These are phyloP conservation scores for Sordariomycetes sp. DNA, from an alignment of 2,329 filamentous ascomycete species.

Conservation along the genomic window DNA sequence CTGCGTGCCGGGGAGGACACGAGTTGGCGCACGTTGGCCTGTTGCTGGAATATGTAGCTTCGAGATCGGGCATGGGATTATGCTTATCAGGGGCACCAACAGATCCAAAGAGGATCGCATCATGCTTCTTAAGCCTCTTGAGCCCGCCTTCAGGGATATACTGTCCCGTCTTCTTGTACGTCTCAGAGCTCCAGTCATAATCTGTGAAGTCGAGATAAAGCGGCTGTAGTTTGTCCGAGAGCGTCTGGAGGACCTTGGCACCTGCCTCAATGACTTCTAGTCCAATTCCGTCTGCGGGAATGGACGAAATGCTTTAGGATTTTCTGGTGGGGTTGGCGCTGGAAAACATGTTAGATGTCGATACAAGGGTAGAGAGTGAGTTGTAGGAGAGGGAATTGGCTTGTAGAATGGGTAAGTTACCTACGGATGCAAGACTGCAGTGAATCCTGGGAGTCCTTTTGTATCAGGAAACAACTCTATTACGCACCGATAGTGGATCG, in stretches of 20 bases:
- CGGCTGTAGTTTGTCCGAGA: constrained; percentile 34
- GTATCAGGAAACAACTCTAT: background rate
- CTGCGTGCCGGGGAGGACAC: constrained; percentile 43
- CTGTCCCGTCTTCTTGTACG: constrained; percentile 50
- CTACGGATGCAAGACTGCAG: background rate
- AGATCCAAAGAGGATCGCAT: constrained; percentile 52
- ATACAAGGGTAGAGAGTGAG: background rate
- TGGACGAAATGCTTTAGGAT: constrained; percentile 40
- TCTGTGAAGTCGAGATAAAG: constrained; percentile 50
- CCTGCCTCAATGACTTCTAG: constrained; percentile 47
- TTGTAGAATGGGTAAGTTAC: background rate
- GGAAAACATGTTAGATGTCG: background rate
- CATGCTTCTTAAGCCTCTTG: constrained; percentile 21
- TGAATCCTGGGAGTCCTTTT: background rate
- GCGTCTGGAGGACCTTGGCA: constrained; percentile 43
- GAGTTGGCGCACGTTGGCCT: constrained; percentile 51
- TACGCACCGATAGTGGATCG: background rate
- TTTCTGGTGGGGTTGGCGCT: constrained; percentile 8
- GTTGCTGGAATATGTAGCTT: constrained; percentile 37
- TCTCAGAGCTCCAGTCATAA: constrained; percentile 55
- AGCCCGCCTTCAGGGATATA: constrained; percentile 30
- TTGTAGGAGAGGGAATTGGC: background rate
- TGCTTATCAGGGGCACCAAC: constrained; percentile 41
- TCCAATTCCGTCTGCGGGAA: constrained; percentile 52
- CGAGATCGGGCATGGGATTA: background rate